Evolutionary conservation across 2,329 filamentous ascomycete species (phyloP).

Genomic region (Laburnicola sp.): DNA sequence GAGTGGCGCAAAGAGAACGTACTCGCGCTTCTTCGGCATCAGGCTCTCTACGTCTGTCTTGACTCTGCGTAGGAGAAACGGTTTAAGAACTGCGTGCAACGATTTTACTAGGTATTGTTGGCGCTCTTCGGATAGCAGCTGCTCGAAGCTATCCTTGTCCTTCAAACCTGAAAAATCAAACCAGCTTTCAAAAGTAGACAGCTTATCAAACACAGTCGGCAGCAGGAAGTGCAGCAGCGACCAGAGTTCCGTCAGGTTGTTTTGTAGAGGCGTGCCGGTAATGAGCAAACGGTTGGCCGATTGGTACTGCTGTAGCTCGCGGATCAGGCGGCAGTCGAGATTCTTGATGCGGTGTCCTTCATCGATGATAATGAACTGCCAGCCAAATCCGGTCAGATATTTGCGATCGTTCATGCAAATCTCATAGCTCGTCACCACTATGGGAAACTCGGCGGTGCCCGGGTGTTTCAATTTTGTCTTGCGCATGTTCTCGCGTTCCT

Average conservation of each 20-base stretch:
- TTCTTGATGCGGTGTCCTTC: slow-evolving; percentile 98
- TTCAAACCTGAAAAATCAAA: slow-evolving; percentile 95
- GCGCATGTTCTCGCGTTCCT: slow-evolving; percentile 76
- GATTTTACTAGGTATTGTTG: slow-evolving; percentile 80
- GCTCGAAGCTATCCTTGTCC: slow-evolving; percentile 76
- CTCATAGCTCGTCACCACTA: slow-evolving; percentile 94
- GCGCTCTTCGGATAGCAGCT: slow-evolving; percentile 76
- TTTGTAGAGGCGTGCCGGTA: slow-evolving; percentile 92
- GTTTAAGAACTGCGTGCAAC: slow-evolving; percentile 90
- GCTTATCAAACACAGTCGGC: slow-evolving; percentile 88
- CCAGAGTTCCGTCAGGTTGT: slow-evolving; percentile 94
- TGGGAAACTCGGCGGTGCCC: slow-evolving; percentile 73
- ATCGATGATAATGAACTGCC: slow-evolving; percentile 98
- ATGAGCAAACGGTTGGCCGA: slow-evolving; percentile 91
- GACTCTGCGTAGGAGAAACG: slow-evolving; percentile 81
- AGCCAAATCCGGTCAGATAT: slow-evolving; percentile 78
- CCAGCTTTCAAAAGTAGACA: slow-evolving; percentile 92
- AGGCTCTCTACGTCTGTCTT: slow-evolving; percentile 91
- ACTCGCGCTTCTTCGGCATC: slow-evolving; percentile 95
- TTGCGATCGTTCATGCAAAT: slow-evolving; percentile 91
- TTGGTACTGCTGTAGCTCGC: slow-evolving; percentile 82
- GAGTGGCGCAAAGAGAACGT: slow-evolving; percentile 90
- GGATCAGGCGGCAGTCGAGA: slow-evolving; percentile 87
- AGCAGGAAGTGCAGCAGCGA: slow-evolving; percentile 91
- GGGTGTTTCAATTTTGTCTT: slow-evolving; percentile 71